Percentiles rank a stretch among this genome's conserved stretches.
phyloP scores from a whole-genome alignment of 2,329 filamentous ascomycete genomes.

The Amauroascus niger region DNA sequence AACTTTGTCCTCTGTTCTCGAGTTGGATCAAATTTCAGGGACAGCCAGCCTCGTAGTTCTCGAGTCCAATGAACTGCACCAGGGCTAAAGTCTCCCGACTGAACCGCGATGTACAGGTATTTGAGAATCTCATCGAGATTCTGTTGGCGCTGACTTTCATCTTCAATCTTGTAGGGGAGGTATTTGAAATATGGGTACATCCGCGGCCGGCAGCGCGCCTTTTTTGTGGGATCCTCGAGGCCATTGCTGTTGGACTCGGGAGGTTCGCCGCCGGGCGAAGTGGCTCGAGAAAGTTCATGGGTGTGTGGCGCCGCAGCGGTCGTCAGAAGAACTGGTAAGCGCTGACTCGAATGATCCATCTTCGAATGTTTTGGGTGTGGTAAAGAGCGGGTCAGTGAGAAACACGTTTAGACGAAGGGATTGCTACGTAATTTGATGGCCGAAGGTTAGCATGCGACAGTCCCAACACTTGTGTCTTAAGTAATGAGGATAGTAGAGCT shows the following conservation, averaged over 20 bases:
- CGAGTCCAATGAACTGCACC: conserved; percentile 95
- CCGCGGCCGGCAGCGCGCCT: conserved; percentile 65
- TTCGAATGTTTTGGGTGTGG: neutral
- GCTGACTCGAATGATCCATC: conserved; percentile 29
- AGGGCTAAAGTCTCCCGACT: conserved; percentile 86
- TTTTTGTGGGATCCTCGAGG: conserved; percentile 42
- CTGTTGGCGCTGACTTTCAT: conserved; percentile 63
- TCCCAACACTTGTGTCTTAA: neutral
- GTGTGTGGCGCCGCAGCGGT: conserved; percentile 19
- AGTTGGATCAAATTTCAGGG: conserved; percentile 93
- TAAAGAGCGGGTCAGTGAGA: neutral
- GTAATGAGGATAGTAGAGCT: neutral
- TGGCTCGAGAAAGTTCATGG: conserved; percentile 65
- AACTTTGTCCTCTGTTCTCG: conserved; percentile 72
- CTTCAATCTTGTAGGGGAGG: conserved; percentile 80
- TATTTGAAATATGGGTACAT: conserved; percentile 90
- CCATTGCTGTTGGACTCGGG: conserved; percentile 41
- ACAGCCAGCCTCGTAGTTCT: conserved; percentile 89
- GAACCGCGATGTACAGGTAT: conserved; percentile 83
- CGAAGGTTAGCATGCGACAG: conserved; percentile 5
- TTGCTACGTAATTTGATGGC: neutral
- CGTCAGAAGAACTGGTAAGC: conserved; percentile 13
- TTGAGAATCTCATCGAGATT: conserved; percentile 82
- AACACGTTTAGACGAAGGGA: neutral
- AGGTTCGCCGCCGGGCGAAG: conserved; percentile 59